A percentile compares a stretch with the other conserved stretches of the same genome.
phyloP scores from a whole-genome alignment of 2,329 filamentous ascomycete species.

The Lasiodiplodia sp. region DNA sequence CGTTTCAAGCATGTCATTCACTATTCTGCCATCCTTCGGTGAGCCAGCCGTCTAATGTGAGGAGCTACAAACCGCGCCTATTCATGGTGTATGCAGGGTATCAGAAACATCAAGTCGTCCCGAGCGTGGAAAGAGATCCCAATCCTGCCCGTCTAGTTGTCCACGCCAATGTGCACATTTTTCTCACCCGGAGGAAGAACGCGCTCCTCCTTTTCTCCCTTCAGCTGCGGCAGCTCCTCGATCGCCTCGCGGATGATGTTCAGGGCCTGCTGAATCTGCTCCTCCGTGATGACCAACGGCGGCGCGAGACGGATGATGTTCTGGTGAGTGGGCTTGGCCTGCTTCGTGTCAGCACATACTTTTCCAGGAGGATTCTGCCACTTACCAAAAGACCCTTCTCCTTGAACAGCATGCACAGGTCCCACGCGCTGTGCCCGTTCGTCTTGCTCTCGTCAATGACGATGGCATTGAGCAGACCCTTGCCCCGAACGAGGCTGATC shows the following conservation, averaged over 20 bases:
- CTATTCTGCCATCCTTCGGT: slow-evolving; percentile 5
- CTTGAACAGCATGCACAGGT: slow-evolving; percentile 94
- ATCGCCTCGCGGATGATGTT: slow-evolving; percentile 82
- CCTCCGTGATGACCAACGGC: slow-evolving; percentile 90
- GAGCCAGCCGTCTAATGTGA: slow-evolving; percentile 14
- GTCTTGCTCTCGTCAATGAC: slow-evolving; percentile 92
- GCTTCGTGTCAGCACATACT: slow-evolving; percentile 33
- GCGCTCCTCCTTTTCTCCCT: slow-evolving; percentile 62
- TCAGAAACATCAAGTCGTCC: slow-evolving; percentile 27
- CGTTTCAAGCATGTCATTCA: not conserved
- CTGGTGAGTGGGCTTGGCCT: slow-evolving; percentile 98
- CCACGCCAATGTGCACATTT: slow-evolving; percentile 66
- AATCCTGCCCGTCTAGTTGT: slow-evolving; percentile 53
- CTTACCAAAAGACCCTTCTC: slow-evolving; percentile 90
- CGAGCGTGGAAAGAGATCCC: slow-evolving; percentile 1
- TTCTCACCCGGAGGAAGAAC: slow-evolving; percentile 67
- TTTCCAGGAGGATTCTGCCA: slow-evolving; percentile 32
- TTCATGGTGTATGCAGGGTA: slow-evolving; percentile 27
- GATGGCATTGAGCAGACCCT: slow-evolving; percentile 93
- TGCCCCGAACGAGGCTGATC: slow-evolving; percentile 84
- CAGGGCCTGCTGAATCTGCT: slow-evolving; percentile 80
- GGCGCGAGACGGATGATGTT: slow-evolving; percentile 99
- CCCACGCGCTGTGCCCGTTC: slow-evolving; percentile 89
- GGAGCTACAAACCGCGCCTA: slow-evolving; percentile 10
- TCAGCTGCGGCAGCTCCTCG: slow-evolving; percentile 76